These are phyloP conservation scores for Pseudogymnoascus sp. DNA, from an alignment of 2,329 filamentous ascomycete genomes.

Conservation along the genomic window DNA sequence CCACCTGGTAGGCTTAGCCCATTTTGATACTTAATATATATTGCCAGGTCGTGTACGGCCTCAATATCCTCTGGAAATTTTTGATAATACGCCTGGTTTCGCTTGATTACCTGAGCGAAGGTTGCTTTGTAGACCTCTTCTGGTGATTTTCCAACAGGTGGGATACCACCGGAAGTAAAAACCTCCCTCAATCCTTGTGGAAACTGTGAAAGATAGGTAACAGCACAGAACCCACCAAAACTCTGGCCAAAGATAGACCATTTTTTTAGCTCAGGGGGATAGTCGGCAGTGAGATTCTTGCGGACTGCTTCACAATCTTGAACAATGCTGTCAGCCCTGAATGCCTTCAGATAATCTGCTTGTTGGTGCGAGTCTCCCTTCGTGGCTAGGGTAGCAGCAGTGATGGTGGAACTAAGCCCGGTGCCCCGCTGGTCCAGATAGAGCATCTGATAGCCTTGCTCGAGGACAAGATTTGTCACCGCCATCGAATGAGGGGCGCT, in stretches of 20 bases:
- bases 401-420: constrained; percentile 74
- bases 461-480: constrained; percentile 63
- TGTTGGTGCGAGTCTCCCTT: constrained; percentile 60
- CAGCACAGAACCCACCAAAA: constrained; percentile 80
- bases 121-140: constrained; percentile 70
- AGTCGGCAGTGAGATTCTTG: constrained; percentile 62
- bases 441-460: constrained; percentile 76
- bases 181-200: constrained; percentile 73
- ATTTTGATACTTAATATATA: constrained; percentile 52
- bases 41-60: constrained; percentile 58
- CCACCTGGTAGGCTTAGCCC: constrained; percentile 63
- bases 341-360: constrained; percentile 72
- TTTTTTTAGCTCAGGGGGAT: constrained; percentile 60
- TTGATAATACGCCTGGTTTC: constrained; percentile 67
- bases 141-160: constrained; percentile 63
- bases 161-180: constrained; percentile 78
- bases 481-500: constrained; percentile 65
- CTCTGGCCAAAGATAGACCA: constrained; percentile 89
- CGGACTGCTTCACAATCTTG: constrained; percentile 83
- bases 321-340: constrained; percentile 86
- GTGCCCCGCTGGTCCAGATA: constrained; percentile 89
- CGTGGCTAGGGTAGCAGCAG: constrained; percentile 60
- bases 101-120: constrained; percentile 60
- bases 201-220: constrained; percentile 77
- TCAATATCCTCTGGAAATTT: constrained; percentile 79